Base-by-base conservation (phyloP, 2,329 filamentous ascomycete genomes). In the Fusarium aywerte region DNA sequence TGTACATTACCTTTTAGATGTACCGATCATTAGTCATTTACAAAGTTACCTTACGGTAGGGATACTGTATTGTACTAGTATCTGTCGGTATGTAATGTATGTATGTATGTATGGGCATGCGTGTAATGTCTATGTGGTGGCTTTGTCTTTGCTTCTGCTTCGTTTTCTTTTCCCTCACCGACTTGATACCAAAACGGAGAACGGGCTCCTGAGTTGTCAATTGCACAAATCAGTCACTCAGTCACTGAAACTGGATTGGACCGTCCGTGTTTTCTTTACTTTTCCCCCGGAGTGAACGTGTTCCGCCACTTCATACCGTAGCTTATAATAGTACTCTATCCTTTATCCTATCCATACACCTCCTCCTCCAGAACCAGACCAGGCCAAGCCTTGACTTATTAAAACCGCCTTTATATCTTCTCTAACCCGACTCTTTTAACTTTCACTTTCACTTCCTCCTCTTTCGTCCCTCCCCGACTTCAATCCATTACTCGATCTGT, bases 111-210 rank as follows among this genome's bases (percentile, higher is more conserved):
- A 15, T 21, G 18, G 32, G 16, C 20, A 10, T 12, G 31, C 21
- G 31, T 33, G 35, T 40, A 36, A 39, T 15, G 48, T 29, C 42
- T 48, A 52, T 31, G 45, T 68, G 44, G 45, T 68, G 44, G 60
- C 53, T 47, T 50, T 60, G 66, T 35, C 43, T 64, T 66, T 68
- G 58, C 68, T 57, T 68, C 62, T 61, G 62, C 48, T 35, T 65
- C 49, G 35, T 15, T 33, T 45, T 63, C 63, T 54, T 58, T 58
- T 36, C 15, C 52, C 61, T 73, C 73, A 75, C 74, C 74, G 74
- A 75, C 74, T 75, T 75, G 74, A 75, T 69, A 74, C 73, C 74
- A 74, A 75, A 75, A 62, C 60, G 59, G 65, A 52, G 56, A 55
- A 60, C 50, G 52, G 58, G 56, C 58, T 48, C 52, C 62, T 68